phyloP scores from a whole-genome alignment of 371 early-diverging fungal genomes.

The Entomophthora muscae region DNA sequence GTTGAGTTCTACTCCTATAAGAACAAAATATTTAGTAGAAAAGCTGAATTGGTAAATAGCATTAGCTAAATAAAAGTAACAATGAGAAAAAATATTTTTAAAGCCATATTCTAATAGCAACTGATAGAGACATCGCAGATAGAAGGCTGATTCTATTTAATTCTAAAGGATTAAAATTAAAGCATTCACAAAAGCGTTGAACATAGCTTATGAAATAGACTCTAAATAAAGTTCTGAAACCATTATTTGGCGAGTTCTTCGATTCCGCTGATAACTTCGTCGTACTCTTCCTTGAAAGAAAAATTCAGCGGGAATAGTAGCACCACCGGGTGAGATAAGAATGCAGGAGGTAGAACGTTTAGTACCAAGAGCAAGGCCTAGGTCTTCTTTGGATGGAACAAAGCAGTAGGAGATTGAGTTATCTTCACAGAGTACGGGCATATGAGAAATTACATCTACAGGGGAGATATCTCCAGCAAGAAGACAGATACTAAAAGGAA shows the following conservation, averaged over 20 bases:
- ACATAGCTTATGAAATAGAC: neutral
- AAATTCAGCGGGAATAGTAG: neutral
- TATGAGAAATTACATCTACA: constrained; percentile 92
- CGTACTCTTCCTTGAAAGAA: constrained; percentile 1
- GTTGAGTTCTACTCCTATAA: neutral
- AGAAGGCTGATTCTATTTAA: neutral
- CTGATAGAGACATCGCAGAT: neutral
- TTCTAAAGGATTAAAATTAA: neutral
- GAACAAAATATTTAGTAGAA: neutral
- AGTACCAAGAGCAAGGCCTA: constrained; percentile 78
- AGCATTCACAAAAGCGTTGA: neutral
- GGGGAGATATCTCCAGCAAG: constrained; percentile 95
- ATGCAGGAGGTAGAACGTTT: constrained; percentile 88
- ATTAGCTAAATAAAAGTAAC: neutral
- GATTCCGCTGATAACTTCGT: neutral
- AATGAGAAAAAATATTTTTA: neutral
- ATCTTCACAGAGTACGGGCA: constrained; percentile 97
- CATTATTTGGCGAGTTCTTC: neutral
- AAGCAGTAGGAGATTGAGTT: constrained; percentile 85
- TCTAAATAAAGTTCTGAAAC: too few relatives aligned
- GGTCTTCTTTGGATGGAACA: constrained; percentile 83
- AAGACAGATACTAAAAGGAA: constrained; percentile 45
- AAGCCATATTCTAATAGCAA: neutral
- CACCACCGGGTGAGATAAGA: constrained; percentile 32
- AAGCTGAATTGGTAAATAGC: neutral